Evolutionary conservation across 108 stramenopile species (phyloP).

Genomic region (Epipyxis sp.): DNA sequence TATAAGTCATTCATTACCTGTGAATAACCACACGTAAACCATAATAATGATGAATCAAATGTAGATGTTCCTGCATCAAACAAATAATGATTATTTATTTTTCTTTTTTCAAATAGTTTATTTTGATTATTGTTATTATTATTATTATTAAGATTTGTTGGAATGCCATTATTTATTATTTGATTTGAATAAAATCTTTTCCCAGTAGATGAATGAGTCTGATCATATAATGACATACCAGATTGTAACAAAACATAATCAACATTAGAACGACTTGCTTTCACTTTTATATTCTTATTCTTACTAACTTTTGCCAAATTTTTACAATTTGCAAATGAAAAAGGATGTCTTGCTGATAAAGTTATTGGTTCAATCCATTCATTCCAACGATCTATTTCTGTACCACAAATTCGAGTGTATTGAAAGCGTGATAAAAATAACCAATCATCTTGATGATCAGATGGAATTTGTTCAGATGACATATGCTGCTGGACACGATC

Average conservation of each 20-base stretch:
- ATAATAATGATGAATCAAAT: constrained; percentile 21
- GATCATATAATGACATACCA: not conserved
- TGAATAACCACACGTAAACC: constrained; percentile 23
- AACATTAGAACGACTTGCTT: constrained; percentile 4
- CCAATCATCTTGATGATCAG: not conserved
- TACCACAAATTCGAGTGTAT: constrained; percentile 2
- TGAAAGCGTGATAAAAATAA: constrained; percentile 8
- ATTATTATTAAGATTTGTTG: too few species aligned
- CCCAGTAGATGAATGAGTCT: not conserved
- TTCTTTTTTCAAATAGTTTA: not conserved
- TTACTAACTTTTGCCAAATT: not conserved
- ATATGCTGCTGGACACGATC: not conserved
- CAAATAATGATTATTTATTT: not conserved
- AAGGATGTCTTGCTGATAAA: constrained; percentile 7
- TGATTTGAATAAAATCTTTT: not conserved
- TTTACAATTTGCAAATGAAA: not conserved
- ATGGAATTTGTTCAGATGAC: not conserved
- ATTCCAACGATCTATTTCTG: not conserved
- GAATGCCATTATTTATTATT: too few species aligned
- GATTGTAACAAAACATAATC: constrained; percentile 26
- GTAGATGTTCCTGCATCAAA: constrained; percentile 25
- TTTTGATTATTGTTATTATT: too few species aligned
- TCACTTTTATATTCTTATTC: not conserved
- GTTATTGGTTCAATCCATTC: constrained; percentile 31
- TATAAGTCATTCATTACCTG: not conserved